These are phyloP conservation scores for Scedosporium dehoogii DNA, from an alignment of 2,329 filamentous ascomycete species.

Conservation along the genomic window DNA sequence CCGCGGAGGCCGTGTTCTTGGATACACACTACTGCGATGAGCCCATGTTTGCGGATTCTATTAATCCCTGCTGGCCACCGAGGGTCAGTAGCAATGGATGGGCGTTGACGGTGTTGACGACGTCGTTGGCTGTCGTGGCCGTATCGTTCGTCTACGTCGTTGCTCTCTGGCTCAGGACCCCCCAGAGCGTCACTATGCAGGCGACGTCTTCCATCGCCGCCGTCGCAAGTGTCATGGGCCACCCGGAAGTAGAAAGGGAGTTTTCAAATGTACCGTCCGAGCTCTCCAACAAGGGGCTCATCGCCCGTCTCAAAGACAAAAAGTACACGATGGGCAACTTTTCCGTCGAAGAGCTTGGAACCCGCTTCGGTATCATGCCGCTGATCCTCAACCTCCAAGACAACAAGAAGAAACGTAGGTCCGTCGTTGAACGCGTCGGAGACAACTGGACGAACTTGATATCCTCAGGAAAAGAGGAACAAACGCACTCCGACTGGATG, in stretches of 20 bases:
- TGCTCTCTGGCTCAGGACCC: constrained; percentile 14
- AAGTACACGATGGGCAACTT: constrained; percentile 13
- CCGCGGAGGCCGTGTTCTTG: constrained; percentile 10
- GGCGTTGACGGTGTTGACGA: constrained; percentile 12
- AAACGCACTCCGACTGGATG: constrained; percentile 8
- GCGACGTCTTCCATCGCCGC: constrained; percentile 13
- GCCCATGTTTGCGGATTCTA: not conserved
- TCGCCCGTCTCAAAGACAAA: constrained; percentile 10
- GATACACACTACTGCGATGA: constrained; percentile 13
- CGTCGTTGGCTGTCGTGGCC: constrained; percentile 8
- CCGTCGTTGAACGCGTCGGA: constrained; percentile 2
- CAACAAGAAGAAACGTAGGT: not conserved
- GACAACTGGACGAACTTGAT: not conserved
- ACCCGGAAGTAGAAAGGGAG: constrained; percentile 13
- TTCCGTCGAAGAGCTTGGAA: not conserved
- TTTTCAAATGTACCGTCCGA: constrained; percentile 12
- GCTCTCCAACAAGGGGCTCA: constrained; percentile 11
- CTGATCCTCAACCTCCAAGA: not conserved
- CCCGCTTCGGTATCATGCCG: constrained; percentile 10
- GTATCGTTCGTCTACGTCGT: constrained; percentile 10
- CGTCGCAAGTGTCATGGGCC: constrained; percentile 15
- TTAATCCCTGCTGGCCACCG: constrained; percentile 12
- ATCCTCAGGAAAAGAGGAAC: not conserved
- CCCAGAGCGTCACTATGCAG: constrained; percentile 12
- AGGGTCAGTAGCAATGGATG: constrained; percentile 11